These are phyloP conservation scores for Ophiostoma australiae DNA, from an alignment of 2,329 filamentous ascomycete species.

Conservation along the genomic window DNA sequence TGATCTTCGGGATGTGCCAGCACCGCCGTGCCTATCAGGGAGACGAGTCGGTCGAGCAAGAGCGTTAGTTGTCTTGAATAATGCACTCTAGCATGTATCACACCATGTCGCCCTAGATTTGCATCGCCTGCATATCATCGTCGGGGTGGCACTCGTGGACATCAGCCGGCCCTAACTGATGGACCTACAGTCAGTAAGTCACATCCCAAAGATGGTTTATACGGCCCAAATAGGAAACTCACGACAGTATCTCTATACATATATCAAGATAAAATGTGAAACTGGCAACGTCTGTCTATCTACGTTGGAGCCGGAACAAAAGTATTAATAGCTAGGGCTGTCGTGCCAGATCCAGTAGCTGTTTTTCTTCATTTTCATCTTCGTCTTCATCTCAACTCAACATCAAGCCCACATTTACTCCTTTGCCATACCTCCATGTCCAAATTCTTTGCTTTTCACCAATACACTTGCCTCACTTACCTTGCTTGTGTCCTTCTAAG, in stretches of 20 bases:
- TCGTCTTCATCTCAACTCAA: neutral
- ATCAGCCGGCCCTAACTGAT: neutral
- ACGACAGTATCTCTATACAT: neutral
- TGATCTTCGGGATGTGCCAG: neutral
- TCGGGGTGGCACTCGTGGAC: too few species aligned
- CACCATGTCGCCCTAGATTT: neutral
- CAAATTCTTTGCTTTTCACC: neutral
- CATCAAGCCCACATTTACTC: too few species aligned
- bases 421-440: neutral
- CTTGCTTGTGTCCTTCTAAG: neutral
- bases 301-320: neutral
- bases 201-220: neutral
- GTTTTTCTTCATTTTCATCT: neutral
- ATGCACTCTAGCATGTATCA: neutral
- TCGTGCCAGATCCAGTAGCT: neutral
- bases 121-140: neutral
- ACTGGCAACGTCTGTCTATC: too few species aligned
- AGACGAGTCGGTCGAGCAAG: neutral
- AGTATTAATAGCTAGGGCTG: neutral
- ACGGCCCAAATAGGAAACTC: neutral
- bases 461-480: neutral
- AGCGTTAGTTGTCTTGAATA: neutral
- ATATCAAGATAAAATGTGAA: too few species aligned
- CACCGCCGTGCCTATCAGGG: neutral
- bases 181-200: neutral